Evolutionary conservation across 169 alveolate species (phyloP), one percentile per base, ranked within the genome.

Genomic region (Plasmodium knowlesi): DNA sequence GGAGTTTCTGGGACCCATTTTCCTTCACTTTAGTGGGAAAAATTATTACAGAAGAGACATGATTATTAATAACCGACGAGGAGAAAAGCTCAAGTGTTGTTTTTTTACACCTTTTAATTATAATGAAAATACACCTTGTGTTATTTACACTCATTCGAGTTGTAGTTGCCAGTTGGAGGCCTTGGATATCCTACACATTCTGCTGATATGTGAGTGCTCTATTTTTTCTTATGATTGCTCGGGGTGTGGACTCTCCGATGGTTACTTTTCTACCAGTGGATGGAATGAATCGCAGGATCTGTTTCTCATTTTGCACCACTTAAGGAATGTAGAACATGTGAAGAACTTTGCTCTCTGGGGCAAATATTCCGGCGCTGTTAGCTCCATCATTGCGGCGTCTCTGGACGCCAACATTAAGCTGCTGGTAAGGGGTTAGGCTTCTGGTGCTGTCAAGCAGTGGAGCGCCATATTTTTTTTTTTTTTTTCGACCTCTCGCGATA

Each of bases 251-350:
- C 79, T 89, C 9, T 89, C 94, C 2, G 94, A 89, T 34, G 94
- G 94, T 19, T 79, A 57, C 37, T 89, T 78, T 50, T 89, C 94
- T 12, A 89, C 94, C 2, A 78, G 72, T 43, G 94, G 94, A 6
- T 89, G 94, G 94, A 89, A 89, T 89, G 94, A 89, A 54, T 37
- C 90, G 1, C 94, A 89, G 71, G 94, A 89, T 34, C 82, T 89
- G 34, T 89, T 32, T 61, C 41, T 89, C 53, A 79, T 89, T 43
- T 61, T 89, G 74, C 61, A 80, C 25, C 94, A 89, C 37, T 30
- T 89, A 71, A 39, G 89, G 46, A 78, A 79, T 89, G 89, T 89
- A 78, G 94, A 89, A 50, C 79, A 89, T 22, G 72, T 89, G n/a
- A 89, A 89, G 71, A 89, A 89, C 71, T 61, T 89, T 32, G 89